Base-by-base conservation (phyloP, 1,284 basidiomycete genomes). In the Afroboletus lepidellus region DNA sequence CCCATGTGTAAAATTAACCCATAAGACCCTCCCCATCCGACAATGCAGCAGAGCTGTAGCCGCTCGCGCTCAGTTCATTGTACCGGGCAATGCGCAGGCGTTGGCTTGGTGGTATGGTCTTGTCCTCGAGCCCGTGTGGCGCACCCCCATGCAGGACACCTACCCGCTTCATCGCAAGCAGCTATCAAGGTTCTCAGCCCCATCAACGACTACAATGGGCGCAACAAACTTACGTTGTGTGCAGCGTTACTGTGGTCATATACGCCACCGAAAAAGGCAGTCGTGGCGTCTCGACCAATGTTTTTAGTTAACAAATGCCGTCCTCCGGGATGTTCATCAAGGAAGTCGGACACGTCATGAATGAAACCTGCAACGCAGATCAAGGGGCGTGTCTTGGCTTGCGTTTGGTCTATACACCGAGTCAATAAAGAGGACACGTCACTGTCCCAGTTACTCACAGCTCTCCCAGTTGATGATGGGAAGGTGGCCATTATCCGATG, bases 241-340 rank as follows among this genome's bases (percentile, higher is more conserved):
- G 93, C 93, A 36, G 91, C 92, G 65, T 95, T 94, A 23, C 90
- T 94, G 69, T 96, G 93, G 59, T 95, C 91, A 67, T 95, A 94
- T 2, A 94, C 89, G 62, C 93, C 94, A 54, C 94, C 94, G 65
- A 94, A 94, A 80, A 97, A 96, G 3, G 93, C 92, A 0, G 90
- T 89, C 0, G 93, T 93, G 3, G 90, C 93, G 64, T 96, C 93
- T 60, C 80, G 85, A 41, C 90, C 90, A 60, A 90, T 83, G 48
- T 81, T 79, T 60, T 84, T 84, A 61, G 81, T 80, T 60, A 92
- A 74, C 25, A 90, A 70, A 60, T 88, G 85, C 5, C 80, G 76
- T 18, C 79, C 79, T 43, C 90, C 94, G 16, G 94, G 94, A 69
- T 97, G 94, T 62, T 95, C 90, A 49, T 94, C 88, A 53, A 90